Base-by-base conservation (phyloP, 2,329 filamentous ascomycete genomes). In the Seiridium unicorne region DNA sequence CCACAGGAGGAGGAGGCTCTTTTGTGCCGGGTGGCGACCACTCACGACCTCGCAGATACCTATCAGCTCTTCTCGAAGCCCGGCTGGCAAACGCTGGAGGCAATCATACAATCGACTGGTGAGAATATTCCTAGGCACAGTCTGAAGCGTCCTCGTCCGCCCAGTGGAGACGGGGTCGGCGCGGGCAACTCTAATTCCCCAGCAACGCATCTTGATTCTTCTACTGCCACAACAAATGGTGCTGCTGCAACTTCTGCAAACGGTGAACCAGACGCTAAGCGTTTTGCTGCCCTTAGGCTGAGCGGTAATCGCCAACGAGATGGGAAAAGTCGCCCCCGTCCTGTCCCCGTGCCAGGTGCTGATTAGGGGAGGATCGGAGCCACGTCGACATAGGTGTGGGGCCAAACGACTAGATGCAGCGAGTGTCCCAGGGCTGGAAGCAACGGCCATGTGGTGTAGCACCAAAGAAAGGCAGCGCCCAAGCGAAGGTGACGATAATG, bases 61-160 rank as follows among this genome's bases (percentile, higher is more conserved):
- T 88, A 92, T 72, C 89, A 95, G 73, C 84, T 99, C 68, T 87
- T 93, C 76, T 89, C 92, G 69, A 93, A 90, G 69, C 85, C 89
- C 72, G 95, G 95, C 71, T 99, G 95, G 95, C 91, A 93, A 76
- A 98, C 92, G 61, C 84, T 99, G 72, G 84, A 94, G 78, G 89
- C 91, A 76, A 96, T 99, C 75, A 86, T 98, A 79, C 88, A 95
- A 88, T 91, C 93, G 87, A 93, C 92, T 85, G 92, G 93, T 96
- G 93, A 97, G 91, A 89, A 89, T 87, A 87, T 89, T 86, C 89
- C 88, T 77, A 57, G 31, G 31, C 71, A 65, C 62, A 57, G 53
- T 77, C 56, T 51, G 48, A 96, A 95, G 84, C 90, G 86, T 73
- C 76, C 73, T 72, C 79, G 78, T 71, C 73, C 75, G 66, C 69